Percentiles rank a stretch among this genome's conserved stretches.
Evolutionary conservation across 2,329 filamentous ascomycete species (phyloP).

Genomic region (Ophiostoma australiae): DNA sequence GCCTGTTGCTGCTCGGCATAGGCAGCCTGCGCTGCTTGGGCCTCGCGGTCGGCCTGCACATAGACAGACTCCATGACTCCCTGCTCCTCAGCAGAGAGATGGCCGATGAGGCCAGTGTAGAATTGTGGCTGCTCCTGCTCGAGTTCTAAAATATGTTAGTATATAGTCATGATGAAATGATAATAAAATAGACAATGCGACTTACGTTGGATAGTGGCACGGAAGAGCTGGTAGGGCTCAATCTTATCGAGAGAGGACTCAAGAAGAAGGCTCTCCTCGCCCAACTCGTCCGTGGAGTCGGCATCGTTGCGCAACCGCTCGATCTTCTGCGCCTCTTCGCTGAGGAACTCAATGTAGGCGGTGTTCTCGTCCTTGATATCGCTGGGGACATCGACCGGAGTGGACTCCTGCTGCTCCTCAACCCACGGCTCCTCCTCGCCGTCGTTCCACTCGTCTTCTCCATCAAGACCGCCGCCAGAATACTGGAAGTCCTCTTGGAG

Average conservation of each 20-base stretch:
- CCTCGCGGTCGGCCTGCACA: conserved; percentile 54
- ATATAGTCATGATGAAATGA: too few relatives aligned
- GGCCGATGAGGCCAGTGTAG: conserved; percentile 73
- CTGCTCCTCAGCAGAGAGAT: conserved; percentile 75
- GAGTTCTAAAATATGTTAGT: conserved; percentile 54
- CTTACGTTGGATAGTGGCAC: conserved; percentile 75
- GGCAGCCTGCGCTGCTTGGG: conserved; percentile 9
- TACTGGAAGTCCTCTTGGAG: conserved; percentile 80
- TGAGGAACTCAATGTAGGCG: conserved; percentile 92
- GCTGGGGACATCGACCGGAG: conserved; percentile 30
- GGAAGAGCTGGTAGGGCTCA: conserved; percentile 89
- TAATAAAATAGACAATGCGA: conserved; percentile 30
- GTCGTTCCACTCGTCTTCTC: conserved; percentile 75
- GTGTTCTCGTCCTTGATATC: conserved; percentile 86
- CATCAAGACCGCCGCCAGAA: conserved; percentile 54
- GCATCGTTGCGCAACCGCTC: conserved; percentile 59
- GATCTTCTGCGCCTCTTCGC: conserved; percentile 88
- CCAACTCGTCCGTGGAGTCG: conserved; percentile 78
- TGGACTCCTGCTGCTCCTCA: conserved; percentile 44
- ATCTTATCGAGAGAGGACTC: conserved; percentile 92
- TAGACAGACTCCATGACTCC: conserved; percentile 73
- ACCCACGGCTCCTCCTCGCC: conserved; percentile 80
- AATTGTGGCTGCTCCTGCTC: conserved; percentile 88
- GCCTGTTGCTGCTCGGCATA: conserved; percentile 1
- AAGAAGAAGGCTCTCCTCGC: conserved; percentile 86